A percentile compares a stretch with the other conserved stretches of the same genome.
phyloP scores from a whole-genome alignment of 2,329 filamentous ascomycete species.

The Ophiostoma ips region DNA sequence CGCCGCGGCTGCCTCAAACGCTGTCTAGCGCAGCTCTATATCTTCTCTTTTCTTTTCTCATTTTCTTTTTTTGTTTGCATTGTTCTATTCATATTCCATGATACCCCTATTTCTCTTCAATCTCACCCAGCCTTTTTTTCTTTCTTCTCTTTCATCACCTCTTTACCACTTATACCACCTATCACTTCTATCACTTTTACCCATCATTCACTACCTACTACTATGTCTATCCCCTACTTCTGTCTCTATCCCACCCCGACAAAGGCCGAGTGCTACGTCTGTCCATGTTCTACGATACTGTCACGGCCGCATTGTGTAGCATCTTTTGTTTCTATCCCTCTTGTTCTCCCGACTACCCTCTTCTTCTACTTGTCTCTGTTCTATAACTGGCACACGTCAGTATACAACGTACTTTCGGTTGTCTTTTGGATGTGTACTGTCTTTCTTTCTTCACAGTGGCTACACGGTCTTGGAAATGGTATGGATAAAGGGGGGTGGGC shows the following conservation, averaged over 20 bases:
- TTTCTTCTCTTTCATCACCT: neutral
- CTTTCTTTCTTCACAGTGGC: no score
- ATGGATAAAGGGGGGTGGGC: no score
- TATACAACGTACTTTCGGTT: neutral
- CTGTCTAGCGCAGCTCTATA: neutral
- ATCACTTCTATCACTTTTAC: no score
- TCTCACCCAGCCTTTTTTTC: neutral
- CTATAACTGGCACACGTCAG: neutral
- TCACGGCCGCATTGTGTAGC: constrained; percentile 4
- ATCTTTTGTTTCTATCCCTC: neutral
- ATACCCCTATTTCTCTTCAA: neutral
- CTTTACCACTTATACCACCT: neutral
- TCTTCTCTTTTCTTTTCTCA: neutral
- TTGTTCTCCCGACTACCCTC: no score
- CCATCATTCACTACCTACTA: neutral
- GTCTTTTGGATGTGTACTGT: neutral
- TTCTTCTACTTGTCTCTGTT: neutral
- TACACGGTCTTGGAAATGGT: no score
- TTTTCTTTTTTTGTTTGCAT: neutral
- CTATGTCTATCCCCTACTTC: neutral
- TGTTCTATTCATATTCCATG: neutral
- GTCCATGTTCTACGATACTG: constrained; percentile 3
- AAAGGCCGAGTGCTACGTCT: neutral
- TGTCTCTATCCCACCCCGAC: neutral
- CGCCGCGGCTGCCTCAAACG: neutral